Evolutionary conservation across 208 protist genomes (phyloP).

Genomic region (Willaertia magna): DNA sequence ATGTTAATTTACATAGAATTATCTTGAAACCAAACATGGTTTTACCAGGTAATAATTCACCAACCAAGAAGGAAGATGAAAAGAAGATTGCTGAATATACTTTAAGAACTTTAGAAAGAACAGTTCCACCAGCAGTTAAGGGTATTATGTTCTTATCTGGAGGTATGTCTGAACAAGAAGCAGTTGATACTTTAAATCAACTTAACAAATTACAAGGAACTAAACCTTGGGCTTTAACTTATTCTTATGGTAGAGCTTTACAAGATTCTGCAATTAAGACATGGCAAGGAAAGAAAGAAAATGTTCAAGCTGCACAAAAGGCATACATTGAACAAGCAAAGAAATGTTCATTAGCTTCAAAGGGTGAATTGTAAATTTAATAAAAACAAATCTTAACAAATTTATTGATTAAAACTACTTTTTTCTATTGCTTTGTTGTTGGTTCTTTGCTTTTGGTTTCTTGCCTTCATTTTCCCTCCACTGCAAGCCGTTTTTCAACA

Average conservation of each 20-base stretch:
- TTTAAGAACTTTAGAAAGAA: constrained; percentile 65
- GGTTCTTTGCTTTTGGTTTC: too few species aligned
- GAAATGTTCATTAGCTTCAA: background rate
- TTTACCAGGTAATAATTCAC: constrained; percentile 59
- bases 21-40: constrained; percentile 96
- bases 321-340: constrained; percentile 24
- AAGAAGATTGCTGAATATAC: constrained; percentile 70
- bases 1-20: constrained; percentile 80
- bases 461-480: too few species aligned
- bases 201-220: constrained; percentile 63
- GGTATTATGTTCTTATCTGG: constrained; percentile 88
- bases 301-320: constrained; percentile 43
- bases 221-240: constrained; percentile 70
- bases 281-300: constrained; percentile 75
- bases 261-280: constrained; percentile 71
- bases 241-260: constrained; percentile 86
- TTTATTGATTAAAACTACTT: too few species aligned
- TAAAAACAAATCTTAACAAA: too few species aligned
- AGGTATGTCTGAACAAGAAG: constrained; percentile 83
- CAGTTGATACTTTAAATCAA: constrained; percentile 82
- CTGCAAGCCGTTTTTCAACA: too few species aligned
- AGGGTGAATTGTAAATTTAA: background rate
- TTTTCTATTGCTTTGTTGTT: too few species aligned
- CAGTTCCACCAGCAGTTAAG: constrained; percentile 77
- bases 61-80: constrained; percentile 41